Evolutionary conservation across 106 monocot species (phyloP), one percentile per base, ranked within the genome.

Genomic region (Hemerocallis citrina): DNA sequence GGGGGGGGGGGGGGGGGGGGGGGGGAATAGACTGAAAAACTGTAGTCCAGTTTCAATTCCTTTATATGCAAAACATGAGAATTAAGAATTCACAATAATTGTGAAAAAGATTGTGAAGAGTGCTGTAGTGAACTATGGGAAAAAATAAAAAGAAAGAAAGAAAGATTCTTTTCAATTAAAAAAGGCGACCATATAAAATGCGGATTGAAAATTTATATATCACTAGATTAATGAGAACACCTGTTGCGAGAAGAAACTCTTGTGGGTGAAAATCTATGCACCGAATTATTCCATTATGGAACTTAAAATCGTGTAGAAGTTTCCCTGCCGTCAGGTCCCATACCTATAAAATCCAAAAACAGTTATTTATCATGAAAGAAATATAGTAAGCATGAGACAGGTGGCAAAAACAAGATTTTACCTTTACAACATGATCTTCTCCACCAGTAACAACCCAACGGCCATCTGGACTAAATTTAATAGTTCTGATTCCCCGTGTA

Each of bases 291-390:
- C 80, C 94, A 68, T 62, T 75, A 55, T 94, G 94, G 40, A 74
- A 77, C 65, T 89, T 86, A 62, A 94, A 94, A 59, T 94, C 94
- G 68, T 94, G 86, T 56, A 94, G 59, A 30, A 89, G 80, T 68
- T 89, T 94, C 54, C 94, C 94, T 48, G 94, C 94, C 44, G 94
- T 94, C 67, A 94, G 40, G 83, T 94, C 94, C 94, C 89, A 94
- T 38, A 94, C 13, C 42, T 42, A 59, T 34, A 52, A 21, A 46
- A 28, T 38, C 24, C 12, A 23, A 52, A n/a, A n/a, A 47, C 9
- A 16, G 31, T 59, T 68, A 63, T 33, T 61, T 39, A 22, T 33
- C 31, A 61, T 30, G 39, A 22, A 32, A 36, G 27, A 47, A 59
- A 28, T 41, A 2, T 47, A 62, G 8, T 34, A 57, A n/a, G 33